Evolutionary conservation across 148 eudicot genomes (phyloP), one percentile per base, ranked within the genome.

Genomic region (Pharnaceum exiguum): DNA sequence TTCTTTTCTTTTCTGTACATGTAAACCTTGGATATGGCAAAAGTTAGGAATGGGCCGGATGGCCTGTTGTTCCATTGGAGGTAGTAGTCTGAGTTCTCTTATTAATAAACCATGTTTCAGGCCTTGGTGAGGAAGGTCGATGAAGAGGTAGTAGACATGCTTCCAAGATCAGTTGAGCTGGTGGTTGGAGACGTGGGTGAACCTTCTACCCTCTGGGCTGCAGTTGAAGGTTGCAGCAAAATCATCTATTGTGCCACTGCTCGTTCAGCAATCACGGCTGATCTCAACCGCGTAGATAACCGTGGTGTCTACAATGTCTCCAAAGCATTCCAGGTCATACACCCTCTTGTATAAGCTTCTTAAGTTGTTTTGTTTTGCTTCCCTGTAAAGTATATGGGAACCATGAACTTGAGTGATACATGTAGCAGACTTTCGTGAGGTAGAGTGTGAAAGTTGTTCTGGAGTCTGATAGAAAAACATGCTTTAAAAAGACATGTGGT

Each of bases 231-330:
- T 54, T 91, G 94, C 71, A 88, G 63, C 78, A 91, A 91, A 65
- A 88, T 91, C 59, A 88, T 91, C 9, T 91, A 83, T 51, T 88
- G 98, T 60, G 98, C 98, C 10, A 88, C 98, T 23, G 98, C 98
- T 47, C 89, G 98, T 25, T 91, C 98, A n/a, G 23, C 98, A 23
- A 85, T 91, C 48, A 81, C 88, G 19, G 98, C 90, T 43, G 98
- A 91, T 85, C 94, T 91, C 51, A 76, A 75, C 60, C 77, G 98
- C 62, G 98, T 91, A 50, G 98, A 91, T 71, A 57, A 77, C 62
- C 82, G 77, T 53, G 98, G 98, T 29, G 88, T 91, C 66, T 91
- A 78, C 67, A 91, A 91, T 52, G 71, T 85, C 51, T 77, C 87
- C 29, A 91, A 88, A 79, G 90, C 98, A 37, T 83, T 91, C 60